phyloP scores from a whole-genome alignment of 208 protist species.

The Crithidia fasciculata region DNA sequence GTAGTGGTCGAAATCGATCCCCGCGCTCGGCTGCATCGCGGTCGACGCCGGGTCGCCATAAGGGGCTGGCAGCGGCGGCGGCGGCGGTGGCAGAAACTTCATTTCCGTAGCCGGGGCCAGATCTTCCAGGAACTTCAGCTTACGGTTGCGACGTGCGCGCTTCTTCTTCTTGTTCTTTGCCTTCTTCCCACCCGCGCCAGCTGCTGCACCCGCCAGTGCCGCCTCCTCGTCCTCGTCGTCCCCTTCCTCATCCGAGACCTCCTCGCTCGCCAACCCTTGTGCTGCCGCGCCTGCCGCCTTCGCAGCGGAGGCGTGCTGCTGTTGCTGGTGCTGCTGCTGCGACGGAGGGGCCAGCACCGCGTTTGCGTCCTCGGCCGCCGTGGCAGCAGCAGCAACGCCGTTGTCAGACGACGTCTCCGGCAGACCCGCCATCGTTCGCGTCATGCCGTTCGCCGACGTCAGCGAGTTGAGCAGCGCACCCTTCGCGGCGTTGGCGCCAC shows the following conservation, averaged over 20 bases:
- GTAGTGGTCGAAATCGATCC: conserved; percentile 20
- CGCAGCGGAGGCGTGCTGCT: background rate
- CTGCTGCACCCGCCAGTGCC: background rate
- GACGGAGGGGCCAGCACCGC: background rate
- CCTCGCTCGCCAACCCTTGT: background rate
- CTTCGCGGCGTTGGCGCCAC: background rate
- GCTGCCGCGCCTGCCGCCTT: background rate
- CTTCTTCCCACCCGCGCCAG: background rate
- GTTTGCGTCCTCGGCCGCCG: background rate
- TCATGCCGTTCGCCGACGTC: conserved; percentile 11
- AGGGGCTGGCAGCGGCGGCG: conserved; percentile 21
- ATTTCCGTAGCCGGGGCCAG: conserved; percentile 19
- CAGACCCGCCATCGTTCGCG: conserved; percentile 16
- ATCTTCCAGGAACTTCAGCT: conserved; percentile 33
- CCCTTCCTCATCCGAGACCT: background rate
- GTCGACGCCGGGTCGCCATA: background rate
- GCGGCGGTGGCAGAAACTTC: conserved; percentile 34
- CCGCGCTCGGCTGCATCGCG: background rate
- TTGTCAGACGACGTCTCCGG: conserved; percentile 4
- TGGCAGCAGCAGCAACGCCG: background rate
- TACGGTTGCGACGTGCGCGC: conserved; percentile 32
- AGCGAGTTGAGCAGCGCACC: background rate
- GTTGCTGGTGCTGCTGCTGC: background rate
- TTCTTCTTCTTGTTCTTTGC: conserved; percentile 32
- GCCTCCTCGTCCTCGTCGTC: conserved; percentile 13